Conservation (phyloP, 805 yeast genomes). For the Pichia insulana region DNA sequence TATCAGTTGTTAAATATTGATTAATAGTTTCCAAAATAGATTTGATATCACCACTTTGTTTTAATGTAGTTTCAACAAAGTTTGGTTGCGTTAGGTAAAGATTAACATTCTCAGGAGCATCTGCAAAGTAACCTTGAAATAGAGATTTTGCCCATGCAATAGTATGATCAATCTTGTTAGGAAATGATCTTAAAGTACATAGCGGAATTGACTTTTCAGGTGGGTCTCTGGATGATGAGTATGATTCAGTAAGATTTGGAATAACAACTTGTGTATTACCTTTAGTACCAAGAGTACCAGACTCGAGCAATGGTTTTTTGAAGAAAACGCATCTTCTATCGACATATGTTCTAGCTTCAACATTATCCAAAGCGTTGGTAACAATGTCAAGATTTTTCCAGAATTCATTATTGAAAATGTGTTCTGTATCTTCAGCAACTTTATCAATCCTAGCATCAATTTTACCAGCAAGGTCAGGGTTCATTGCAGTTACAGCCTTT, state of each 20-base stretch:
- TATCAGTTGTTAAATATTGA: slow-evolving; percentile 55
- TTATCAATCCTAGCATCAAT: slow-evolving; percentile 74
- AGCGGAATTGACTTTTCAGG: slow-evolving; percentile 97
- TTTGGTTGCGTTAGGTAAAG: slow-evolving; percentile 84
- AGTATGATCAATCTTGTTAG: slow-evolving; percentile 96
- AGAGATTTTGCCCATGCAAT: slow-evolving; percentile 98
- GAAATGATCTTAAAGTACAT: slow-evolving; percentile 95
- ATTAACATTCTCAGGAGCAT: slow-evolving; percentile 90
- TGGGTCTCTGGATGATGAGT: slow-evolving; percentile 95
- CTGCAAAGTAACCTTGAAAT: slow-evolving; percentile 86
- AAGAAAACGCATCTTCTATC: slow-evolving; percentile 94
- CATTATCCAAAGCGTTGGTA: slow-evolving; percentile 94
- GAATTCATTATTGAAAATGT: slow-evolving; percentile 73
- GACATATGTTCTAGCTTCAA: slow-evolving; percentile 95
- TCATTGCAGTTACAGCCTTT: slow-evolving; percentile 73
- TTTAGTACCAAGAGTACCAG: slow-evolving; percentile 97
- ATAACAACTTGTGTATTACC: slow-evolving; percentile 96
- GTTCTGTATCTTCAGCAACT: slow-evolving; percentile 89
- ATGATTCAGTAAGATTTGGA: slow-evolving; percentile 90
- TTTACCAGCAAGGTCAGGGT: slow-evolving; percentile 71
- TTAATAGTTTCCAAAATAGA: slow-evolving; percentile 76
- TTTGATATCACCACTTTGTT: slow-evolving; percentile 87
- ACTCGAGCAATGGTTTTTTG: slow-evolving; percentile 84
- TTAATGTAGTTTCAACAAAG: slow-evolving; percentile 83
- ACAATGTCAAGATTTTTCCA: slow-evolving; percentile 84